Conservation (phyloP, 169 alveolate genomes). For the Babesia bovis region DNA sequence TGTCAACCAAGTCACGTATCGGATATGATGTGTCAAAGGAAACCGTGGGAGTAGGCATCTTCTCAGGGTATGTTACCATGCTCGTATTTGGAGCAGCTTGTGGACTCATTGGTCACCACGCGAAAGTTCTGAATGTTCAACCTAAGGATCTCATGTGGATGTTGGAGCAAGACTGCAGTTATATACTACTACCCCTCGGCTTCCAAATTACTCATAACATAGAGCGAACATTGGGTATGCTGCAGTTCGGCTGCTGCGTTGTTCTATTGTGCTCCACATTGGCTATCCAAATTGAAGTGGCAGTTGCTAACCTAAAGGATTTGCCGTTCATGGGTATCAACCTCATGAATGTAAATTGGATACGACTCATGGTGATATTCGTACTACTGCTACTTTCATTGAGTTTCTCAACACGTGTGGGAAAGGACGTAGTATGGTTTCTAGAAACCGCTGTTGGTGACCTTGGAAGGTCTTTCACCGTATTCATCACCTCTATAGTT, state of each 20-base stretch:
- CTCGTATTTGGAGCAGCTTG: conserved; percentile 48
- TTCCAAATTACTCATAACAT: conserved; percentile 43
- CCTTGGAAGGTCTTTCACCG: conserved; percentile 70
- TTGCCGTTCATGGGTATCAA: conserved; percentile 31
- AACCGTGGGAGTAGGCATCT: conserved; percentile 57
- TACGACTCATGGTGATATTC: conserved; percentile 34
- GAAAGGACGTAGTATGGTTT: conserved; percentile 74
- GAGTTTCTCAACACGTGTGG: conserved; percentile 41
- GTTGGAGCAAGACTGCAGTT: conserved; percentile 64
- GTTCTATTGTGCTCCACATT: conserved; percentile 67
- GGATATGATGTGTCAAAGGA: conserved; percentile 65
- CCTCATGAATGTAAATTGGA: conserved; percentile 19
- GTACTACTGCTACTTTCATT: conserved; percentile 53
- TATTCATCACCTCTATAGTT: conserved; percentile 59
- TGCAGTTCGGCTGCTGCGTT: conserved; percentile 73
- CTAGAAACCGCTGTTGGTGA: conserved; percentile 75
- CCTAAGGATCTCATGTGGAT: conserved; percentile 53
- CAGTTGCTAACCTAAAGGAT: conserved; percentile 56
- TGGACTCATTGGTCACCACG: conserved; percentile 50
- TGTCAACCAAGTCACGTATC: conserved; percentile 68
- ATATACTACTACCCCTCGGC: conserved; percentile 58
- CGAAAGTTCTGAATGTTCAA: conserved; percentile 4
- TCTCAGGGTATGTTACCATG: conserved; percentile 53
- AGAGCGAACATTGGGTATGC: conserved; percentile 73
- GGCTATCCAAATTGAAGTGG: conserved; percentile 76